phyloP scores from a whole-genome alignment of 805 yeast genomes.

The Candida namnaoensis region DNA sequence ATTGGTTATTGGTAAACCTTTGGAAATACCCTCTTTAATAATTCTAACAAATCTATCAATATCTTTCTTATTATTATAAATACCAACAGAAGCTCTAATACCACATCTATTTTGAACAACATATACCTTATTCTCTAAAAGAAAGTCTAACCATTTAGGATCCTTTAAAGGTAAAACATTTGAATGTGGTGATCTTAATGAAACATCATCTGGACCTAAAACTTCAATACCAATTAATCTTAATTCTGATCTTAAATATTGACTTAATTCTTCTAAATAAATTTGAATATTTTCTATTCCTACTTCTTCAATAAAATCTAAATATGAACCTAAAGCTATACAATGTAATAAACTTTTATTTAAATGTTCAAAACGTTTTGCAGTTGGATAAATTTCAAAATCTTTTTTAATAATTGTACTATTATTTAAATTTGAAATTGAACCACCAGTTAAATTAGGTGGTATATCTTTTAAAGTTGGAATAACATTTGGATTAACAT shows the following conservation, averaged over 20 bases:
- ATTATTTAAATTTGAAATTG: background rate
- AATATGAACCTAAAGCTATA: background rate
- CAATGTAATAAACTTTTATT: background rate
- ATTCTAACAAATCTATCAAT: background rate
- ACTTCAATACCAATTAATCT: background rate
- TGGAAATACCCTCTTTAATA: background rate
- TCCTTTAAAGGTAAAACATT: background rate
- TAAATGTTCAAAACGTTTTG: background rate
- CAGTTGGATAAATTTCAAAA: background rate
- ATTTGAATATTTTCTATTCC: slow-evolving; percentile 1
- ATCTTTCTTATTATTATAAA: slow-evolving; percentile 1
- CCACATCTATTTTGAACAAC: background rate
- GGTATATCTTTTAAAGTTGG: background rate
- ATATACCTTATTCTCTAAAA: background rate
- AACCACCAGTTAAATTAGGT: background rate
- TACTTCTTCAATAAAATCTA: background rate
- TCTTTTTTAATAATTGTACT: background rate
- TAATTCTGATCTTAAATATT: background rate
- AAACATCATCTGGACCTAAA: background rate
- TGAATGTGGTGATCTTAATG: background rate
- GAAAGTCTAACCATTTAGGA: background rate
- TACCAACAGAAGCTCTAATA: background rate
- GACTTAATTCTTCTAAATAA: background rate
- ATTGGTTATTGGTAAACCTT: too few relatives aligned
- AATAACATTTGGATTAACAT: background rate